phyloP scores from a whole-genome alignment of 768 basidiomycete species.

The Lactarius tabidus region DNA sequence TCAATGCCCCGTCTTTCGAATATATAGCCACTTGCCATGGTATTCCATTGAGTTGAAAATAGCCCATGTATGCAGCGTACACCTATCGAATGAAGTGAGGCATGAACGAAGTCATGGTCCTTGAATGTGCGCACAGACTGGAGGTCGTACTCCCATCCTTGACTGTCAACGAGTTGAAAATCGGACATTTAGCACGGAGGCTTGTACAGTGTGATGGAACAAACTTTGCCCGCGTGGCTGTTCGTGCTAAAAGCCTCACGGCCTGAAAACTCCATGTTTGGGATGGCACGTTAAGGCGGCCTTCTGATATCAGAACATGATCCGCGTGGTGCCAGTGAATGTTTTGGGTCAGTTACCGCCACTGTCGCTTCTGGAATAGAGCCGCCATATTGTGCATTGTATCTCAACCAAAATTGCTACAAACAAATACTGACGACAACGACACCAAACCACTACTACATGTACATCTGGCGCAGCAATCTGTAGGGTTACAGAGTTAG shows the following conservation, averaged over 20 bases:
- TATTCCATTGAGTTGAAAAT: constrained; percentile 67
- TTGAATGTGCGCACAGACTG: constrained; percentile 55
- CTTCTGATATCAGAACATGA: neutral
- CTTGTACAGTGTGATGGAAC: neutral
- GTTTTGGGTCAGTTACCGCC: neutral
- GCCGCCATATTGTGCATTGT: neutral
- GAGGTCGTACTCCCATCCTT: constrained; percentile 77
- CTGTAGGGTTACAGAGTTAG: constrained; percentile 10
- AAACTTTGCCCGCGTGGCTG: neutral
- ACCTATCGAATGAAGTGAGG: constrained; percentile 34
- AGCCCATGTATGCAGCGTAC: constrained; percentile 75
- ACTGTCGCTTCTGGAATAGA: neutral
- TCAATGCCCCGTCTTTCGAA: neutral
- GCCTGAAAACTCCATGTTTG: constrained; percentile 4
- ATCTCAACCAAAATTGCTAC: constrained; percentile 8
- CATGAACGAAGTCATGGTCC: neutral
- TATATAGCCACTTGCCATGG: constrained; percentile 49
- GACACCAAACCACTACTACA: too few species aligned
- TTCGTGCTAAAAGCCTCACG: constrained; percentile 9
- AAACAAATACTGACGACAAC: constrained; percentile 2
- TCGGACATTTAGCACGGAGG: constrained; percentile 46
- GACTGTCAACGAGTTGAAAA: constrained; percentile 68
- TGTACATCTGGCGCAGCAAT: neutral
- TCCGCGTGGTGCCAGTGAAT: neutral
- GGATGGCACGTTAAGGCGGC: neutral